phyloP scores from a whole-genome alignment of 108 stramenopile genomes.

The Nannochloropsis salina region DNA sequence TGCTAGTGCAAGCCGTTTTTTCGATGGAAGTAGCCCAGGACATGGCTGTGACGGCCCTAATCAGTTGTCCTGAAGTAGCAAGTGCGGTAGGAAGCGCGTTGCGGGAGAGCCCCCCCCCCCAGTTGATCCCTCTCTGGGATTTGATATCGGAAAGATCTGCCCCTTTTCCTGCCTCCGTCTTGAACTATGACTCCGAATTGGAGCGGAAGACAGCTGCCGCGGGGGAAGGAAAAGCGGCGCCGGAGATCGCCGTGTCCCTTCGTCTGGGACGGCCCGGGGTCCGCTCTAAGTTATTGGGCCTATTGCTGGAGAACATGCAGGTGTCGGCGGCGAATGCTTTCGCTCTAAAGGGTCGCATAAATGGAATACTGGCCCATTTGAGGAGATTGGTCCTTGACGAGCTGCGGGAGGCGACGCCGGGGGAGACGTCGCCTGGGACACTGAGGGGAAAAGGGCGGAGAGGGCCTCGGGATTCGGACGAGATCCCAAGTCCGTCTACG shows the following conservation, averaged over 20 bases:
- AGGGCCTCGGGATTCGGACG: background rate
- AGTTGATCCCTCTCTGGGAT: background rate
- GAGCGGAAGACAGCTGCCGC: background rate
- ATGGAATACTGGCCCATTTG: background rate
- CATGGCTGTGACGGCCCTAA: background rate
- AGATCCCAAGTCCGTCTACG: background rate
- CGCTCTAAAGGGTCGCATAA: background rate
- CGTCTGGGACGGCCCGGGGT: background rate
- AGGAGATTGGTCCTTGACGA: background rate
- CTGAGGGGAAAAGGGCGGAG: background rate
- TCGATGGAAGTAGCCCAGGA: background rate
- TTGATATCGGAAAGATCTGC: background rate
- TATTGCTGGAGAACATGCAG: background rate
- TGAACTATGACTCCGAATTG: background rate
- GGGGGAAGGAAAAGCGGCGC: background rate
- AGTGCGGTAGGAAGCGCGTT: background rate
- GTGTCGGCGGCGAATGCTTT: background rate
- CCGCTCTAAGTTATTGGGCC: background rate
- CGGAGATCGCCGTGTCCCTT: background rate
- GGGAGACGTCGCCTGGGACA: background rate
- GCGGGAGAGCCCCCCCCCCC: conserved; percentile 1
- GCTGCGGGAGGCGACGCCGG: background rate
- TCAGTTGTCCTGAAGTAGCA: background rate
- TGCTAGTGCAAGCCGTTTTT: background rate
- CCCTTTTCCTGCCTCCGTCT: background rate